Percentiles rank a stretch among this genome's conserved stretches.
Conservation (phyloP, 2,329 filamentous ascomycete genomes). For the Gaeumannomyces tritici region DNA sequence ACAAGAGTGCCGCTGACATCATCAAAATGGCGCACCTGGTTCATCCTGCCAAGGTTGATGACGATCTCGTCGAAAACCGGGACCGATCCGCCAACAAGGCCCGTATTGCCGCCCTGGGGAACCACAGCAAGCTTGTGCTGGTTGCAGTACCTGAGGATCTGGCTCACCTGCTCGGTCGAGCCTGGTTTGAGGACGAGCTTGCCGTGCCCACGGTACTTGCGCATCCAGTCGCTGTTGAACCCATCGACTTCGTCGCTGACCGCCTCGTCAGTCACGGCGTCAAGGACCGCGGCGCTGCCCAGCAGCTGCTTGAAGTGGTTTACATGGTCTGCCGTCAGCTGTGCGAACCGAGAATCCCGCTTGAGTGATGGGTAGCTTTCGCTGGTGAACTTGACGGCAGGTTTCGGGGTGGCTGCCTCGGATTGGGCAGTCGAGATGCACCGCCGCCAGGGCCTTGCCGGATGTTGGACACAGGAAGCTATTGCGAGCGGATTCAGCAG, state of each 20-base stretch:
- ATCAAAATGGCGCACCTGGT: conserved; percentile 83
- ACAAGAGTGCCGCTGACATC: conserved; percentile 86
- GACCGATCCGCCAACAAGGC: conserved; percentile 87
- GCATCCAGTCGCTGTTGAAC: conserved; percentile 98
- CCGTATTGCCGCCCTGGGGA: conserved; percentile 94
- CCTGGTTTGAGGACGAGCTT: conserved; percentile 79
- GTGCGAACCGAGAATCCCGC: conserved; percentile 65
- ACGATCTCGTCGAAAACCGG: conserved; percentile 98
- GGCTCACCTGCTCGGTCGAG: conserved; percentile 79
- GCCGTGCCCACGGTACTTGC: conserved; percentile 89
- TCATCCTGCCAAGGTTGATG: conserved; percentile 84
- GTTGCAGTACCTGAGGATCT: conserved; percentile 91
- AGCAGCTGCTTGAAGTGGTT: conserved; percentile 74
- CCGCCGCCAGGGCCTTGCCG: conserved; percentile 1
- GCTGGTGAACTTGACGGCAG: conserved; percentile 59
- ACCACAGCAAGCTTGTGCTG: conserved; percentile 86
- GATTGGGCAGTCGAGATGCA: conserved; percentile 2
- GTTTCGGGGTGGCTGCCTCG: background rate
- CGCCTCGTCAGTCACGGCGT: conserved; percentile 66
- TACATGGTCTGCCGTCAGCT: conserved; percentile 71
- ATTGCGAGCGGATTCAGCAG: background rate
- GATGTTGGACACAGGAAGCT: background rate
- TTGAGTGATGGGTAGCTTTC: conserved; percentile 79
- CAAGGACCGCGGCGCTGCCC: conserved; percentile 69
- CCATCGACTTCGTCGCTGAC: conserved; percentile 71